Conservation (phyloP, 2,329 filamentous ascomycete species). For the Colletotrichum echinochloae region DNA sequence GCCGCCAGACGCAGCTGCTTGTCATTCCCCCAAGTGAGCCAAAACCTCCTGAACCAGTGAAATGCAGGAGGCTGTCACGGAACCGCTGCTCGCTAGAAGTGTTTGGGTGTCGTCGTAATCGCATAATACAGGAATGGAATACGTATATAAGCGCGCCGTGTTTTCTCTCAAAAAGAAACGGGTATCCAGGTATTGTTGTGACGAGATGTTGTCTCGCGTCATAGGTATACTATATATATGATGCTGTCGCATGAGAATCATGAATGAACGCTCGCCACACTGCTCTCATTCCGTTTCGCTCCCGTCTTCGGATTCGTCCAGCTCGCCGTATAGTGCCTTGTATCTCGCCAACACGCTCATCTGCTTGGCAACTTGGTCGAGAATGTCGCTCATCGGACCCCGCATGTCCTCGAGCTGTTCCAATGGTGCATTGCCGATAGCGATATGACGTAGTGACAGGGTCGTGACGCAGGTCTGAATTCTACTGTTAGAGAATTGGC, state of each 20-base stretch:
- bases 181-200: conserved; percentile 38
- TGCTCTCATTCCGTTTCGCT: conserved; percentile 50
- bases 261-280: conserved; percentile 33
- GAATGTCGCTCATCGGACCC: conserved; percentile 80
- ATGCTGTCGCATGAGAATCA: conserved; percentile 37
- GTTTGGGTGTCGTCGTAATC: conserved; percentile 35
- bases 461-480: conserved; percentile 82
- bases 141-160: conserved; percentile 36
- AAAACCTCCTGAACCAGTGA: conserved; percentile 2
- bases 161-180: conserved; percentile 31
- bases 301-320: conserved; percentile 51
- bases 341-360: conserved; percentile 73
- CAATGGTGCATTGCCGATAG: conserved; percentile 74
- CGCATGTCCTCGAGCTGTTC: conserved; percentile 77
- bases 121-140: conserved; percentile 38
- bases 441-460: conserved; percentile 82
- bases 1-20: not conserved
- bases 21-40: conserved; percentile 3
- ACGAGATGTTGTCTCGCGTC: conserved; percentile 35
- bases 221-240: conserved; percentile 40
- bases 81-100: conserved; percentile 21
- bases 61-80: conserved; percentile 18
- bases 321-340: conserved; percentile 63
- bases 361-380: conserved; percentile 71
- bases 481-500: conserved; percentile 43